Percentiles rank a stretch among this genome's conserved stretches.
Evolutionary conservation across 495 filamentous ascomycete genomes (phyloP).

Genomic region (Cudoniella acicularis): DNA sequence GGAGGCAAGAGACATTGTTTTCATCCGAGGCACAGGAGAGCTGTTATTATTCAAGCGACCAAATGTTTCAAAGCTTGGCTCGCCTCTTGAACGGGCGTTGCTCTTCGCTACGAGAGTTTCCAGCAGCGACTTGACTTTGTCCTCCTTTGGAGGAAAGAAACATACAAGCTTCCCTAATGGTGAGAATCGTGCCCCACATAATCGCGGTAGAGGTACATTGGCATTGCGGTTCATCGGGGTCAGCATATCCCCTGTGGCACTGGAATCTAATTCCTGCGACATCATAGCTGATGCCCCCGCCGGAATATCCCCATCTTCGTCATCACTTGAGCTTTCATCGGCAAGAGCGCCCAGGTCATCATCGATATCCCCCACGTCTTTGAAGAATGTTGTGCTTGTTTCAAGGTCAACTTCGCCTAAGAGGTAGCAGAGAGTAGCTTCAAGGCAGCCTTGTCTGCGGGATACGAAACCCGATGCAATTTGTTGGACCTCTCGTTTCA

Average conservation of each 20-base stretch:
- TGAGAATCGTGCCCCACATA: slow-evolving; percentile 74
- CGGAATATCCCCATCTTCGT: slow-evolving; percentile 66
- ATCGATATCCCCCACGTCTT: slow-evolving; percentile 55
- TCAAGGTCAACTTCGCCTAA: slow-evolving; percentile 78
- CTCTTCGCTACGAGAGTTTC: slow-evolving; percentile 57
- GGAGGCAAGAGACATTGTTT: slow-evolving; percentile 33
- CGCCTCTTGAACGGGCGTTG: slow-evolving; percentile 57
- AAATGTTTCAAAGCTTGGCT: slow-evolving; percentile 81
- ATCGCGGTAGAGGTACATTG: slow-evolving; percentile 70
- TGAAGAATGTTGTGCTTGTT: slow-evolving; percentile 66
- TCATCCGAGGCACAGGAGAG: slow-evolving; percentile 41
- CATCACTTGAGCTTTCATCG: slow-evolving; percentile 78
- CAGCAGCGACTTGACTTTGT: slow-evolving; percentile 62
- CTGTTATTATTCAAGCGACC: slow-evolving; percentile 62
- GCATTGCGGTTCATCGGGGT: slow-evolving; percentile 62
- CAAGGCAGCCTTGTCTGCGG: slow-evolving; percentile 72
- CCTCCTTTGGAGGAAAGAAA: slow-evolving; percentile 81
- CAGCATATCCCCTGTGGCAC: slow-evolving; percentile 46
- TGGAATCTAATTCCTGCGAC: slow-evolving; percentile 52
- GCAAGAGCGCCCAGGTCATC: slow-evolving; percentile 53
- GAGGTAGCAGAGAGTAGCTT: slow-evolving; percentile 77
- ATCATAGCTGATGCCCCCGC: slow-evolving; percentile 47
- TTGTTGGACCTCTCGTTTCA: slow-evolving; percentile 63
- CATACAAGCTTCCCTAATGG: slow-evolving; percentile 76
- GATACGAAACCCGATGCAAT: slow-evolving; percentile 67